A percentile compares a stretch with the other conserved stretches of the same genome.
Conservation (phyloP, 306 rosid species). For the Castanospermum australe region DNA sequence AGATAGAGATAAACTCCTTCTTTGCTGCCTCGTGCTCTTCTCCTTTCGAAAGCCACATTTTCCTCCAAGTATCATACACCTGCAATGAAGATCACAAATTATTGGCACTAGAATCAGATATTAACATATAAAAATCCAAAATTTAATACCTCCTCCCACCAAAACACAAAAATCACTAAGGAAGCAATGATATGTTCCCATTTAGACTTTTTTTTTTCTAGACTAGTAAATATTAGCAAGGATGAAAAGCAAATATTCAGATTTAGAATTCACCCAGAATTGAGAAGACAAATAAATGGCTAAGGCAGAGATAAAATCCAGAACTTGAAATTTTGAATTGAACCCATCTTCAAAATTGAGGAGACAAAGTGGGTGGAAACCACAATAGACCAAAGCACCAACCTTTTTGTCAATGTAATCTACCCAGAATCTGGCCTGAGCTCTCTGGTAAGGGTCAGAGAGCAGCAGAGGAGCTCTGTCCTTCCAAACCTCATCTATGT, state of each 20-base stretch:
- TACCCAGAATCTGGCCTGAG: slow-evolving; percentile 46
- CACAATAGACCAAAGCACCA: not conserved
- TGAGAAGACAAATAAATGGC: no score
- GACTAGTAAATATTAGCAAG: not conserved
- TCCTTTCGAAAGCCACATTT: slow-evolving; percentile 36
- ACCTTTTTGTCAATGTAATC: slow-evolving; percentile 41
- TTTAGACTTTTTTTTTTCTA: not conserved
- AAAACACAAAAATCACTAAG: not conserved
- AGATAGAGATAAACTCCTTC: slow-evolving; percentile 33
- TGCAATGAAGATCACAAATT: not conserved
- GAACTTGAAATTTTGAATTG: not conserved
- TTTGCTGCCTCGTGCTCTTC: slow-evolving; percentile 47
- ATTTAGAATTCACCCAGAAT: not conserved
- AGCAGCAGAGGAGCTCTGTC: slow-evolving; percentile 4
- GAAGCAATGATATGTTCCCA: not conserved
- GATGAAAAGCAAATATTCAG: not conserved
- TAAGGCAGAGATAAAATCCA: not conserved
- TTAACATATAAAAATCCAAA: not conserved
- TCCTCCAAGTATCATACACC: slow-evolving; percentile 34
- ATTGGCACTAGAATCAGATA: not conserved
- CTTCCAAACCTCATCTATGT: slow-evolving; percentile 39
- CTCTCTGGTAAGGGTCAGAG: slow-evolving; percentile 37
- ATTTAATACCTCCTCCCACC: not conserved
- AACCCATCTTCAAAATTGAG: not conserved
- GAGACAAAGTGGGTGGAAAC: not conserved